Percentiles rank a stretch among this genome's conserved stretches.
Evolutionary conservation across 1,139 yeast species (phyloP).

Genomic region (Pneumocystis canis): DNA sequence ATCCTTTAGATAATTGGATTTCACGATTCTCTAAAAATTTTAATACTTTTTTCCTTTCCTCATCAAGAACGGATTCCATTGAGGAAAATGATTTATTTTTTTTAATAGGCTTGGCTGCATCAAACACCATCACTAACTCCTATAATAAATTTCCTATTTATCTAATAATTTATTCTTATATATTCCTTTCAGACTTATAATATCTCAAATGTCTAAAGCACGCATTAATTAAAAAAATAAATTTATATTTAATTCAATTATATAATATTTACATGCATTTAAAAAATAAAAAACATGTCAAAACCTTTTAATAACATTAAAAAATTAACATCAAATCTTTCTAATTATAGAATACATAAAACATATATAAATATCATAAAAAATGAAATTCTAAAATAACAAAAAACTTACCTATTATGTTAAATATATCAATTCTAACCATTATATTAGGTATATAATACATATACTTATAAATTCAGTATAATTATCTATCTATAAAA

Average conservation of each 20-base stretch:
- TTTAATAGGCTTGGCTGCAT: constrained; percentile 3
- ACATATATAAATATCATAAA: not conserved
- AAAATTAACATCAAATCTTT: not conserved
- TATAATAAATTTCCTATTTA: not conserved
- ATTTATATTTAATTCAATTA: not conserved
- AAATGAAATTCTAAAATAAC: not conserved
- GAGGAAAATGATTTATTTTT: constrained; percentile 25
- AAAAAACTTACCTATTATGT: too few species aligned
- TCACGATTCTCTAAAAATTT: constrained; percentile 20
- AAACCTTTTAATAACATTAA: not conserved
- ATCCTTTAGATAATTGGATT: constrained; percentile 8
- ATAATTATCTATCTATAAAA: too few species aligned
- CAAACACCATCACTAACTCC: constrained; percentile 1
- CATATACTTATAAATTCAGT: too few species aligned
- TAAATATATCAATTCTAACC: too few species aligned
- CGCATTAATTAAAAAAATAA: too few species aligned
- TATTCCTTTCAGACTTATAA: too few species aligned
- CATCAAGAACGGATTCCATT: constrained; percentile 34
- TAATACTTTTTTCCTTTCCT: constrained; percentile 30
- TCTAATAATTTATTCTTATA: not conserved
- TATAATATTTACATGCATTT: not conserved
- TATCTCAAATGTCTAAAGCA: too few species aligned
- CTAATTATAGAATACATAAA: not conserved
- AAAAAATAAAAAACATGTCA: not conserved
- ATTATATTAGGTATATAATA: too few species aligned